Conservation (phyloP, 2,329 filamentous ascomycete species). For the Aureobasidium subglaciale region DNA sequence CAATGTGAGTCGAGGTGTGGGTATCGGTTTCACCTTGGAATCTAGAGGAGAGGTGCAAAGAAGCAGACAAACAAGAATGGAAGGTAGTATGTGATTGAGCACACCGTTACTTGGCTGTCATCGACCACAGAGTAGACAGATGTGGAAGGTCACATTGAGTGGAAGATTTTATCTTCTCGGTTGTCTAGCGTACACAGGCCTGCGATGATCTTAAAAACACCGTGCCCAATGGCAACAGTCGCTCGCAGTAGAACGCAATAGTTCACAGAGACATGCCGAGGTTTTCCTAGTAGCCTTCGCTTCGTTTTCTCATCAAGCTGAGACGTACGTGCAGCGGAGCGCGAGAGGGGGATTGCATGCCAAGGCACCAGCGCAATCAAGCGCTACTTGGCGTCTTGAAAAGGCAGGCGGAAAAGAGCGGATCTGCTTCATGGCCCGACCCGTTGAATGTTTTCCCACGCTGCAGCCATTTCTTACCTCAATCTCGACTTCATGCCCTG, state of each 20-base stretch:
- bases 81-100: background rate
- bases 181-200: background rate
- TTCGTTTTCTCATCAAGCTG: background rate
- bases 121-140: background rate
- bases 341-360: no score
- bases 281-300: background rate
- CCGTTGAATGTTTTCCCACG: background rate
- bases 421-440: background rate
- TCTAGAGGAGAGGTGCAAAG: background rate
- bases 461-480: background rate
- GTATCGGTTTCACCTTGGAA: background rate
- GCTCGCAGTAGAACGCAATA: background rate
- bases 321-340: background rate
- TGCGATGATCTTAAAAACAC: background rate
- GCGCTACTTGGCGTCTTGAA: background rate
- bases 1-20: background rate
- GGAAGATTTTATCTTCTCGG: background rate
- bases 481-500: background rate
- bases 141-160: background rate
- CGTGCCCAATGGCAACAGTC: background rate
- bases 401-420: background rate
- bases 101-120: background rate
- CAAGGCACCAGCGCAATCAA: background rate
- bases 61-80: background rate
- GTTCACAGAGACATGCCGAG: background rate